Evolutionary conservation across 768 basidiomycete genomes (phyloP), one percentile per base, ranked within the genome.

Genomic region (Pleurotus tuoliensis): DNA sequence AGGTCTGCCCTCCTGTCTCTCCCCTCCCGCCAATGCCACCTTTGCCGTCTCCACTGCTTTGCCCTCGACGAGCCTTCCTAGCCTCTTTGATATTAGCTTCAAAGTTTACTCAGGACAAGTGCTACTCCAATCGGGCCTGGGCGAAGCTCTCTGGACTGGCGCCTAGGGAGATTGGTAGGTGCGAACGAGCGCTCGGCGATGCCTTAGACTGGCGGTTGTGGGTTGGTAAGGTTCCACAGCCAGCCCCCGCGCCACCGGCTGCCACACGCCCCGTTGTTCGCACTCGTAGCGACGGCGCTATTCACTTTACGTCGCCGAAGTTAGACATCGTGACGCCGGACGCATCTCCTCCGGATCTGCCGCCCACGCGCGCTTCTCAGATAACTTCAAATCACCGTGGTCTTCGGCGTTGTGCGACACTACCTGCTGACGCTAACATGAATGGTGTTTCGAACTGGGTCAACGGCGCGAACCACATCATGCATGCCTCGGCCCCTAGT

Each of bases 121-220:
- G 90, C 43, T 97, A 95, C 64, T 94, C 92, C 12, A 96, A 97
- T 68, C 83, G 86, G 24, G 94, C 94, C 15, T 97, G 95, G 95
- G 90, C 91, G 1, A 94, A 94, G 65, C 80, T 98, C 5, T 90
- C 90, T n/a, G 93, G 94, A 15, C 79, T 98, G 2, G 83, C 87
- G 0, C 84, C 92, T 4, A 74, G 84, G 41, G 94, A 98, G 75
- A 90, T 98, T 51, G 86, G 91, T 39, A 82, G 85, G 15, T 94
- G 92, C 66, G 95, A 98, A 70, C 84, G 90, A 20, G 90, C 90
- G 0, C 82, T 98, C 41, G 90, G 93, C 20, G 84, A 86, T 66
- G 87, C 92, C 7, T 81, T 96, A 16, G 86, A 87, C 58, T 96
- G 92, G 91, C 82, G 90, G n/a, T 82, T 95, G 20, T 94, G 92